Evolutionary conservation across 768 basidiomycete species (phyloP), one percentile per base, ranked within the genome.

Genomic region (Leccinellum rugosiceps): DNA sequence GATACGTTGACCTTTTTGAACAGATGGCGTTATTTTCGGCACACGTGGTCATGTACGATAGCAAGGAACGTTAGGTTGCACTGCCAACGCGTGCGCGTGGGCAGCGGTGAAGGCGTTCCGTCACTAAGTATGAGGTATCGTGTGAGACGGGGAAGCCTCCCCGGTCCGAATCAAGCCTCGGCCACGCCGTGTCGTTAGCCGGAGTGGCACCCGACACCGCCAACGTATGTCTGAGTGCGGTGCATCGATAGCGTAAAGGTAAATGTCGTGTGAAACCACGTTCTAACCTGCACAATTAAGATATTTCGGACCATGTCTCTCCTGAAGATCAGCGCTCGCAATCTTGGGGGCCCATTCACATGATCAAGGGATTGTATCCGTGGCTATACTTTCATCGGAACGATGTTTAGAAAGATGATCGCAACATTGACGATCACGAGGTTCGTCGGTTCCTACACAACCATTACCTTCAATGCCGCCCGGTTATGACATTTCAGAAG

Each of bases 81-180:
- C 23, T 45, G 44, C 44, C 44, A 23, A 45, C n/a, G 13, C 21
- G 7, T 21, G 14, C 23, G 14, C 44, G 44, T 15, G 21, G 15
- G 21, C 44, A 14, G 44, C 13, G 21, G 13, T 23, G 44, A 4
- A 43, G 5, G 3, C 21, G 23, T 45, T 25, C 44, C 44, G 44
- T 45, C 19, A 8, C 23, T 14, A 15, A 19, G 41, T 43, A 19
- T 43, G 41, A 19, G 19, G 19, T 23, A 45, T 21, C 19, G 8
- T 23, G 44, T 14, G 21, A 23, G 21, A 45, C 44, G 11, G 19
- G 44, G 44, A 23, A 7, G 44, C 14, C 38, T 41, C 38, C 15
- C 32, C 31, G 13, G 30, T 35, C 6, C 34, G 2, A 35, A 17
- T 35, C 34, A 15, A 15, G 15, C 82, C 53, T 58, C 73, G 8